Base-by-base conservation (phyloP, 31 red algal genomes). In the Endocladia muricata region DNA sequence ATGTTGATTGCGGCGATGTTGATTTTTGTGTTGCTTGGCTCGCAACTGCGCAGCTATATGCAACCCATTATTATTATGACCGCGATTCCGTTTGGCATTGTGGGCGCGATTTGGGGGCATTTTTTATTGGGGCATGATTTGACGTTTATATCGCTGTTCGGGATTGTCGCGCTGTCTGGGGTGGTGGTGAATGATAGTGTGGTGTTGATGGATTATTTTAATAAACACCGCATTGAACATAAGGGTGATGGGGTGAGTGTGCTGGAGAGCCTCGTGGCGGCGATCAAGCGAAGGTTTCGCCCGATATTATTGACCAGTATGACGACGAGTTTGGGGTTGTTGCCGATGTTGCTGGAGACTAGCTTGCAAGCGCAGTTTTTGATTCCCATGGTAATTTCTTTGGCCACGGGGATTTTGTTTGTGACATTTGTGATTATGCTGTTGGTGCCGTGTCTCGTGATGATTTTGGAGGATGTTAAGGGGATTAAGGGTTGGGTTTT, bases 341-440 rank as follows among this genome's bases (percentile, higher is more conserved):
- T 68, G 8, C 72, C 72, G 21, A 13, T 76, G 29, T 30, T 68
- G 8, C 13, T 28, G 11, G 67, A 71, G 19, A 71, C 30, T 6
- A 52, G 34, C 11, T 15, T 71, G 13, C 67, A 71, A 49, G 67
- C 67, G 9, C 67, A 49, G 51, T 71, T 71, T 48, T 37, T 71
- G 13, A 71, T 71, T 25, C 67, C 67, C 11, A 71, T 71, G 67
- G 67, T 37, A 11, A 25, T 71, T 9, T 52, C 33, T 9, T 25
- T 71, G 9, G 67, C 11, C 9, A 52, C n/a, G 15, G 67, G 67
- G 13, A 49, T 71, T 9, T 32, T 71, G 9, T 71, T 71, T 37
- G 67, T 37, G 51, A 71, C 67, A 11, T 8, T 48, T 11, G 51
- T 71, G 34, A 49, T 32, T 6, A 23, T 71, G 36, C 22, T 71